phyloP scores from a whole-genome alignment of 1,139 yeast genomes.

The Kodamaea alishanica region DNA sequence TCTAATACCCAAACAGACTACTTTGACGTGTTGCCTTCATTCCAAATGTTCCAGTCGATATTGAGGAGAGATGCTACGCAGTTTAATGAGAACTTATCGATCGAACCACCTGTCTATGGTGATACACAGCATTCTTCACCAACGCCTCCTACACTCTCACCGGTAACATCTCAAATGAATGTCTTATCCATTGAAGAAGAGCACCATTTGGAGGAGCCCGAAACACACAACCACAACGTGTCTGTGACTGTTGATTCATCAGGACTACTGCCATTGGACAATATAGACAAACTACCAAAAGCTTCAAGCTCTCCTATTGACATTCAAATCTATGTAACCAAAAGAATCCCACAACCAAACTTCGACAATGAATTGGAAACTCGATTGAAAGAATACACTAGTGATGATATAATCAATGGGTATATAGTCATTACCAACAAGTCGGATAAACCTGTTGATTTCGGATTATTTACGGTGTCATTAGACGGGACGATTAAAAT shows the following conservation, averaged over 20 bases:
- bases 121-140: conserved; percentile 30
- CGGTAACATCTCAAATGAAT: conserved; percentile 11
- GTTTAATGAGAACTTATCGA: conserved; percentile 36
- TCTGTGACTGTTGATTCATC: conserved; percentile 27
- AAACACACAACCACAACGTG: conserved; percentile 15
- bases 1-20: conserved; percentile 41
- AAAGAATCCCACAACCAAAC: conserved; percentile 38
- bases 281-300: conserved; percentile 39
- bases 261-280: conserved; percentile 45
- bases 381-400: conserved; percentile 42
- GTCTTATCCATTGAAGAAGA: conserved; percentile 11
- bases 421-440: conserved; percentile 34
- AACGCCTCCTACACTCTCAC: conserved; percentile 19
- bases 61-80: conserved; percentile 47
- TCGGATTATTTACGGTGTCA: conserved; percentile 46
- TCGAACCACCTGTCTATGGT: conserved; percentile 41
- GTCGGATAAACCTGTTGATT: conserved; percentile 36
- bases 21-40: conserved; percentile 58
- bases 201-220: conserved; percentile 10
- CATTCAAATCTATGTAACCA: conserved; percentile 43
- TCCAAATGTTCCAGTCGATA: conserved; percentile 59
- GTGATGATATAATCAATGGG: conserved; percentile 28
- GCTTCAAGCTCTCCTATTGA: conserved; percentile 38
- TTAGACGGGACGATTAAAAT: conserved; percentile 45
- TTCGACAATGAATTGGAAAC: conserved; percentile 37